Evolutionary conservation across 2,329 filamentous ascomycete species (phyloP).

Genomic region (Exophiala bonariae): DNA sequence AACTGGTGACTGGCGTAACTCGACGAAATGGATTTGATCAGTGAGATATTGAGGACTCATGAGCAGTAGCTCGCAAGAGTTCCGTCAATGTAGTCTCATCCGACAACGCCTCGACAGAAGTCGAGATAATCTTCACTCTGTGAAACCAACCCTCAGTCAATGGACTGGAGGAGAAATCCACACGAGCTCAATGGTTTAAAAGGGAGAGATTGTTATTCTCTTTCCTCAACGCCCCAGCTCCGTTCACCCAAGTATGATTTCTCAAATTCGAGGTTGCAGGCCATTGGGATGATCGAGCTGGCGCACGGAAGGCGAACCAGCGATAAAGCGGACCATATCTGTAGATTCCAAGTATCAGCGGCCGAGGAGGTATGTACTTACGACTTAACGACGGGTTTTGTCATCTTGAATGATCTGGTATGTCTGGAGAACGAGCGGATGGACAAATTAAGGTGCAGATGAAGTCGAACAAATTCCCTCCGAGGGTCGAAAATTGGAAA

Average conservation of each 20-base stretch:
- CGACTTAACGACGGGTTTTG: slow-evolving; percentile 48
- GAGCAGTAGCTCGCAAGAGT: slow-evolving; percentile 21
- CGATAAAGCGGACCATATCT: slow-evolving; percentile 83
- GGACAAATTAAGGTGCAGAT: slow-evolving; percentile 29
- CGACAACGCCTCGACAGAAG: slow-evolving; percentile 69
- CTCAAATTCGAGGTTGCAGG: slow-evolving; percentile 44
- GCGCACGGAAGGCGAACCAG: slow-evolving; percentile 63
- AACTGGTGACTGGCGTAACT: slow-evolving; percentile 70
- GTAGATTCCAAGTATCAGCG: slow-evolving; percentile 51
- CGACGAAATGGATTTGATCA: slow-evolving; percentile 77
- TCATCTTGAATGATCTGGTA: slow-evolving; percentile 54
- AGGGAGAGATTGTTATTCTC: slow-evolving; percentile 67
- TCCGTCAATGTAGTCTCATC: slow-evolving; percentile 58
- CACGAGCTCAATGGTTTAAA: slow-evolving; percentile 71
- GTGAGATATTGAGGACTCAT: slow-evolving; percentile 52
- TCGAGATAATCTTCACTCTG: slow-evolving; percentile 48
- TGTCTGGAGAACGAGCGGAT: slow-evolving; percentile 41
- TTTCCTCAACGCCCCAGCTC: slow-evolving; percentile 74
- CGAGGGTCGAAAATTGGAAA: slow-evolving; percentile 1
- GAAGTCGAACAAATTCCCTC: neutral
- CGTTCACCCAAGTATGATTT: slow-evolving; percentile 28
- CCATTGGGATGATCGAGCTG: slow-evolving; percentile 77
- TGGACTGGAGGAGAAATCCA: slow-evolving; percentile 24
- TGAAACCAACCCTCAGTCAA: slow-evolving; percentile 24
- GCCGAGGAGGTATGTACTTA: slow-evolving; percentile 58